Conservation (phyloP, 768 basidiomycete species). For the Rhizopogon vinicolor region DNA sequence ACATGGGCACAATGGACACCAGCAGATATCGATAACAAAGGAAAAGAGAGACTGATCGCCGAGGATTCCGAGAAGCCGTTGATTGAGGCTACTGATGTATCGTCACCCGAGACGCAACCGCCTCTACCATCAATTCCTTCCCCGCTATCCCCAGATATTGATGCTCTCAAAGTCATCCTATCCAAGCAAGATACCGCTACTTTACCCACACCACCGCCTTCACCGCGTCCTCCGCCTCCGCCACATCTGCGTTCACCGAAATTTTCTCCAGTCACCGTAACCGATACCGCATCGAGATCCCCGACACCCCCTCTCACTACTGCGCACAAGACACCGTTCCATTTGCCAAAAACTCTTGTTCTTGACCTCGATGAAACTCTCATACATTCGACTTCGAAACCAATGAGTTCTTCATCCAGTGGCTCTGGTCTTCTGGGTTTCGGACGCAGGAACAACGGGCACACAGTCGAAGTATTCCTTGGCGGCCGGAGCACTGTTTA, state of each 20-base stretch:
- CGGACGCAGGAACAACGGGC: conserved; percentile 58
- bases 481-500: conserved; percentile 88
- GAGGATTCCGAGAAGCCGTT: conserved; percentile 7
- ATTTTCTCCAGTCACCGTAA: conserved; percentile 9
- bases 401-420: conserved; percentile 43
- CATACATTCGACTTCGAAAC: conserved; percentile 93
- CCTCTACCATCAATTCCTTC: conserved; percentile 22
- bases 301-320: conserved; percentile 43
- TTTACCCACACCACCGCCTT: conserved; percentile 23
- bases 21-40: conserved; percentile 17
- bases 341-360: conserved; percentile 89
- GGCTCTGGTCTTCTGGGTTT: conserved; percentile 63
- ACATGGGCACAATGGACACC: conserved; percentile 48
- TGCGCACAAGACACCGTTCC: conserved; percentile 65
- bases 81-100: conserved; percentile 9
- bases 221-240: conserved; percentile 9
- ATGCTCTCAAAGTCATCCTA: conserved; percentile 4
- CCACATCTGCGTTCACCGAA: neutral
- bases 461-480: conserved; percentile 90
- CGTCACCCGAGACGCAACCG: conserved; percentile 15
- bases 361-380: conserved; percentile 98
- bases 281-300: conserved; percentile 31
- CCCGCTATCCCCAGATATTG: conserved; percentile 15
- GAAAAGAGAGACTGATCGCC: conserved; percentile 3
- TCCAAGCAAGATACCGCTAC: conserved; percentile 9